Conservation (phyloP, 2,329 filamentous ascomycete species). For the Fusarium acutatum region DNA sequence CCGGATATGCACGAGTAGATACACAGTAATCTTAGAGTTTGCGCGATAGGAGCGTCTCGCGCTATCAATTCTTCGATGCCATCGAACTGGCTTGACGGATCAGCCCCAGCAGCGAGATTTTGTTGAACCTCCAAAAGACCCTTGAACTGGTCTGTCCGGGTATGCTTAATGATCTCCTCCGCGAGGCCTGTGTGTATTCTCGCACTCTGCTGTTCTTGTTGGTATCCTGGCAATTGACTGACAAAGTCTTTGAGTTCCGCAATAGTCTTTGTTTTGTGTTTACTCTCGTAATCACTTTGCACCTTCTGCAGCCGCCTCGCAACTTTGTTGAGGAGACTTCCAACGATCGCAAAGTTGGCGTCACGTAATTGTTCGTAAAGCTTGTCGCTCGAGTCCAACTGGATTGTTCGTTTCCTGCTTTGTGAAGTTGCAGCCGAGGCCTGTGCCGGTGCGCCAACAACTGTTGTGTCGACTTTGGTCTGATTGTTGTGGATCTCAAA, state of each 20-base stretch:
- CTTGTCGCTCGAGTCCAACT: slow-evolving; percentile 88
- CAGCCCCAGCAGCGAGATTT: slow-evolving; percentile 89
- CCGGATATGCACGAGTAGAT: slow-evolving; percentile 91
- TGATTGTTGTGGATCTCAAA: slow-evolving; percentile 94
- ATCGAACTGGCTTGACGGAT: slow-evolving; percentile 89
- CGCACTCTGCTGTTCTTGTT: slow-evolving; percentile 92
- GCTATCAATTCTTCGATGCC: slow-evolving; percentile 95
- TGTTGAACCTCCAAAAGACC: slow-evolving; percentile 93
- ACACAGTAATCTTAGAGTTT: slow-evolving; percentile 85
- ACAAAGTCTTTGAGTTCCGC: slow-evolving; percentile 95
- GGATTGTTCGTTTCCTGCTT: slow-evolving; percentile 83
- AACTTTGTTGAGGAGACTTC: slow-evolving; percentile 86
- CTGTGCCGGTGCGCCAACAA: slow-evolving; percentile 79
- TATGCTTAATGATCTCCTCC: slow-evolving; percentile 95
- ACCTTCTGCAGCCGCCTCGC: slow-evolving; percentile 85
- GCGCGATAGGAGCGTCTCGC: slow-evolving; percentile 80
- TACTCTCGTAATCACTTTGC: slow-evolving; percentile 87
- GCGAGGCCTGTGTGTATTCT: slow-evolving; percentile 91
- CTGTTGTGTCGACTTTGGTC: slow-evolving; percentile 88
- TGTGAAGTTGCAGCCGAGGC: slow-evolving; percentile 65
- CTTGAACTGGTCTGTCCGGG: slow-evolving; percentile 87
- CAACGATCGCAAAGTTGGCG: slow-evolving; percentile 94
- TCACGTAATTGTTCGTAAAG: slow-evolving; percentile 89
- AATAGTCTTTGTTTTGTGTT: slow-evolving; percentile 86
- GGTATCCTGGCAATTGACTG: slow-evolving; percentile 89